Conservation (phyloP, 371 early-diverging fungal genomes). For the Cokeromyces recurvatus region DNA sequence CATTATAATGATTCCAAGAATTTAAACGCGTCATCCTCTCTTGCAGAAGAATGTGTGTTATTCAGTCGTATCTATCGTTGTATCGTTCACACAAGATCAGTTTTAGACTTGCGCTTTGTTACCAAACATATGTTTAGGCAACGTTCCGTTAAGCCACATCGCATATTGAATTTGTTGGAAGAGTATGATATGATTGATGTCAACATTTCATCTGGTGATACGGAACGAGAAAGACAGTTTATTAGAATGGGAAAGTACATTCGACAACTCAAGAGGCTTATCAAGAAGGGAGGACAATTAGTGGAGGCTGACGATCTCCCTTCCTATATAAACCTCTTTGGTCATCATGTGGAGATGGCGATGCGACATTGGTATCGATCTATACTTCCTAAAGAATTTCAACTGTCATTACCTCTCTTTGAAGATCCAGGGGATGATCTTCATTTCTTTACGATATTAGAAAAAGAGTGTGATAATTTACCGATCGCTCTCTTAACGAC, state of each 20-base stretch:
- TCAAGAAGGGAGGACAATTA: slow-evolving; percentile 6
- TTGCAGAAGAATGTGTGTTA: neutral
- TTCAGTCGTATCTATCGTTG: slow-evolving; percentile 7
- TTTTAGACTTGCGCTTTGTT: neutral
- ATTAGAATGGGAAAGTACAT: slow-evolving; percentile 8
- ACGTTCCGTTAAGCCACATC: neutral
- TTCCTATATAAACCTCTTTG: slow-evolving; percentile 20
- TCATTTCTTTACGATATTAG: slow-evolving; percentile 12
- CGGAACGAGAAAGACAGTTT: slow-evolving; percentile 12
- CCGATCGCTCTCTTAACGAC: slow-evolving; percentile 18
- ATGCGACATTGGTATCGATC: slow-evolving; percentile 34
- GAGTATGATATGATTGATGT: neutral
- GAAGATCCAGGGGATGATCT: slow-evolving; percentile 17
- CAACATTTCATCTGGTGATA: slow-evolving; percentile 7
- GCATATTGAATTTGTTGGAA: neutral
- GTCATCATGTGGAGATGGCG: slow-evolving; percentile 33
- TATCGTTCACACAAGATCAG: neutral
- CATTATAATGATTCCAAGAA: neutral
- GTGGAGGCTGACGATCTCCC: slow-evolving; percentile 5
- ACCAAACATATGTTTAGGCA: neutral
- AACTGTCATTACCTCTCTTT: slow-evolving; percentile 26
- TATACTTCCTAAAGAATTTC: slow-evolving; percentile 14
- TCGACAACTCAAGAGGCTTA: slow-evolving; percentile 1
- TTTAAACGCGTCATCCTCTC: neutral
- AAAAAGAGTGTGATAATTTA: slow-evolving; percentile 8